phyloP scores from a whole-genome alignment of 2,329 filamentous ascomycete genomes.

The Scortechinia acanthostroma region DNA sequence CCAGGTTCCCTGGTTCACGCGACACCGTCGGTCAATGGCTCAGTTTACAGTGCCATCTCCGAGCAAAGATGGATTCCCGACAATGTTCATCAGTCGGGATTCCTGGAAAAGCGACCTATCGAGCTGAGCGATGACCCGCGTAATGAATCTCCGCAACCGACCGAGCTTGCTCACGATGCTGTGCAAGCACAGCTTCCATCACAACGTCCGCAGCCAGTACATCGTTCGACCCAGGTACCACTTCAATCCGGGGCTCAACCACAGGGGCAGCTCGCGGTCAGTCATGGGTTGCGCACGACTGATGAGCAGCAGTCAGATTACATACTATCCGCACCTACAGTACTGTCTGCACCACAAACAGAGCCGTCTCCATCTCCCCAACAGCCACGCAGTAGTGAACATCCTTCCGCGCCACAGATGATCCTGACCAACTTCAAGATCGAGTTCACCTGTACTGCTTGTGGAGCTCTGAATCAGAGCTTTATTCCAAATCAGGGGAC shows the following conservation, averaged over 20 bases:
- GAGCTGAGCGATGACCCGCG: background rate
- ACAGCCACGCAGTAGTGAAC: constrained; percentile 9
- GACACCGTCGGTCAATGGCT: background rate
- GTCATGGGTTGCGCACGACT: background rate
- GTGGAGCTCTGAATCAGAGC: constrained; percentile 24
- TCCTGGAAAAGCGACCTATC: no score
- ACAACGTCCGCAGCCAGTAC: background rate
- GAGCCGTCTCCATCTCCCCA: no score
- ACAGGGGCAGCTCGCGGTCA: background rate
- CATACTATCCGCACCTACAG: no score
- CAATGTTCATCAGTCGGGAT: background rate
- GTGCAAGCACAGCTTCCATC: no score
- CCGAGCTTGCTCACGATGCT: background rate
- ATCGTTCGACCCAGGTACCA: no score
- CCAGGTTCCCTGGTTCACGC: background rate
- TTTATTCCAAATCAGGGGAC: constrained; percentile 26
- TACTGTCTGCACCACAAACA: no score
- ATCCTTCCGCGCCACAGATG: constrained; percentile 14
- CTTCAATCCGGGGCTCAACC: no score
- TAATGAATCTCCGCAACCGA: background rate
- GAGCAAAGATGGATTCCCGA: background rate
- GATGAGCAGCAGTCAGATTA: background rate
- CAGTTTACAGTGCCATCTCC: background rate
- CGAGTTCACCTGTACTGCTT: constrained; percentile 25
- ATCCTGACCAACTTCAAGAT: constrained; percentile 25